Base-by-base conservation (phyloP, 83 land plant species). In the Diphasiastrum complanatum region DNA sequence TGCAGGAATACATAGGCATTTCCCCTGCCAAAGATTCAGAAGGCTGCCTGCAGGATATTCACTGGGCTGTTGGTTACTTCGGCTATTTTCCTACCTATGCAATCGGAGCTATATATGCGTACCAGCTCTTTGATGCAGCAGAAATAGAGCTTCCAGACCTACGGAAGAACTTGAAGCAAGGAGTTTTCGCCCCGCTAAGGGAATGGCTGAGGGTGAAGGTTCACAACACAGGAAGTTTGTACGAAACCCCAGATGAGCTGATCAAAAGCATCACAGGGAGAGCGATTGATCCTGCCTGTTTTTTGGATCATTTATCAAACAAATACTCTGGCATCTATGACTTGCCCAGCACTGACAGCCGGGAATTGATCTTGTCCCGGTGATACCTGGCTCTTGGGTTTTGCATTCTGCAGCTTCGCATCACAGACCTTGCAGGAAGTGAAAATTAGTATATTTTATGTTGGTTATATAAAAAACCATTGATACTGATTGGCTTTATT, bases 31-130 rank as follows among this genome's bases (percentile, higher is more conserved):
- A 36, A 16, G 63, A 60, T 37, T 14, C 54, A 5, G 51, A 60
- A 41, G 63, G 63, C n/a, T 60, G 63, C 50, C 38, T 60, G 50
- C 63, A 60, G 22, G 63, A 60, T 1, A 60, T 60, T 60, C 63
- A 60, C 51, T 60, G 63, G 63, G 24, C 54, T 10, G 1, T 36
- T 4, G 63, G 63, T 5, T 14, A 1, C 20, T 60, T 60, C 22
- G 63, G 63, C 12, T 60, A 60, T 2, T 60, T 60, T 35, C 63
- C 63, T 19, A 60, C 51, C 54, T 60, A 60, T 35, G 40, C 29
- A 37, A n/a, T 60, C 6, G 63, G 63, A 60, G 63, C 63, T 37
- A 28, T 40, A 4, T 60, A 60, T 60, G 63, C 63, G 12, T 35
- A 18, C 18, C 46, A 32, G 54, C 5, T 60, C 8, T 60, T 37